These are phyloP conservation scores for Pichia scutulata DNA, from an alignment of 805 yeast genomes.

Conservation along the genomic window DNA sequence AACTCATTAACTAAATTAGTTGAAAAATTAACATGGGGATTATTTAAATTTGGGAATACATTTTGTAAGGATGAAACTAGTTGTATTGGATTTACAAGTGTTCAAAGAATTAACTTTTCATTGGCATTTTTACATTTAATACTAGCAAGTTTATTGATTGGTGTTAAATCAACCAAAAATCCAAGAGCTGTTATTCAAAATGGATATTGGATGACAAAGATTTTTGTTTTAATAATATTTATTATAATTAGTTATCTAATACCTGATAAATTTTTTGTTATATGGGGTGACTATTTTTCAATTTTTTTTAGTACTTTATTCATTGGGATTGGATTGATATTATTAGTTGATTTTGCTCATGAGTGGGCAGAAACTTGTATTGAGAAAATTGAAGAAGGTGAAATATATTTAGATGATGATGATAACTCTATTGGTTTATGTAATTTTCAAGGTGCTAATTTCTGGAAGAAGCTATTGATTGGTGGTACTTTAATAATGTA, in stretches of 20 bases:
- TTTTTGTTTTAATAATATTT: constrained; percentile 49
- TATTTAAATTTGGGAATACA: constrained; percentile 44
- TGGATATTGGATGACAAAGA: constrained; percentile 82
- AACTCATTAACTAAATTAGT: constrained; percentile 71
- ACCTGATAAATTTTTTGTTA: constrained; percentile 79
- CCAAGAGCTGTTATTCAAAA: constrained; percentile 82
- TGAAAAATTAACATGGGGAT: constrained; percentile 61
- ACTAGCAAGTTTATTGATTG: constrained; percentile 58
- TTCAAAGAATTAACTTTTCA: constrained; percentile 87
- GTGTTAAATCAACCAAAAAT: constrained; percentile 70
- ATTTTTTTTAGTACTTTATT: constrained; percentile 78
- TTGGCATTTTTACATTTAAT: constrained; percentile 71
- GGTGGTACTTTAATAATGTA: constrained; percentile 90
- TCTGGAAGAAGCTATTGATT: constrained; percentile 76
- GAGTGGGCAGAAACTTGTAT: constrained; percentile 97
- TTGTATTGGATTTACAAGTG: constrained; percentile 85
- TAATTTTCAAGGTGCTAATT: constrained; percentile 34
- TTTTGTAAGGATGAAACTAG: constrained; percentile 70
- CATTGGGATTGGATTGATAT: constrained; percentile 79
- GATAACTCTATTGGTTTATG: constrained; percentile 29
- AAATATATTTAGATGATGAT: constrained; percentile 42
- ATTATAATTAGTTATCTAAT: constrained; percentile 61
- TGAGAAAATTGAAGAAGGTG: constrained; percentile 80
- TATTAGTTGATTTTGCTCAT: constrained; percentile 94
- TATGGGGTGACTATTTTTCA: constrained; percentile 89